phyloP scores from a whole-genome alignment of 306 rosid genomes.

The Trichosanthes truncata region DNA sequence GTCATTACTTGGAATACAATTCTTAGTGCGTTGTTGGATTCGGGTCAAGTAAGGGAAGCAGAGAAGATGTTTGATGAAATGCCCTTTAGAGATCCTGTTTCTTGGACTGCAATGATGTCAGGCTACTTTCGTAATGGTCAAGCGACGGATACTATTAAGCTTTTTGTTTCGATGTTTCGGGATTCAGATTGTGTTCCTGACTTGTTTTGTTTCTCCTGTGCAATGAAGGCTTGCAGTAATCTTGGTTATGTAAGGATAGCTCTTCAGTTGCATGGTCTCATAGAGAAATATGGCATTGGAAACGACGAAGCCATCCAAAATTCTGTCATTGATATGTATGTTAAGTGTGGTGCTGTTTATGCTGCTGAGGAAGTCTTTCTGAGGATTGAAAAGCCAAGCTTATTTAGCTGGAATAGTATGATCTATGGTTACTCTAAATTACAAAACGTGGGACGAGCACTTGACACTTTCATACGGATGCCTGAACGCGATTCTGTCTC shows the following conservation, averaged over 20 bases:
- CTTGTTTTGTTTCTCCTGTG: conserved; percentile 32
- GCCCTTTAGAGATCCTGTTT: conserved; percentile 45
- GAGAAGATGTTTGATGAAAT: conserved; percentile 37
- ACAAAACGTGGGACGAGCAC: conserved; percentile 33
- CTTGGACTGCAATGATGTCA: conserved; percentile 57
- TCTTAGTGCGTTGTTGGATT: conserved; percentile 28
- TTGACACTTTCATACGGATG: conserved; percentile 28
- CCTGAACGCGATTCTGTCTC: conserved; percentile 43
- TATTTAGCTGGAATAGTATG: conserved; percentile 62
- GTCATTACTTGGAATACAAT: conserved; percentile 45
- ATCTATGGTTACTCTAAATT: conserved; percentile 46
- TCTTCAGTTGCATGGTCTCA: conserved; percentile 39
- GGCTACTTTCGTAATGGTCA: conserved; percentile 40
- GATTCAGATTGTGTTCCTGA: conserved; percentile 13
- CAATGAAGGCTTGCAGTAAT: conserved; percentile 45
- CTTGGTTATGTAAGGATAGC: conserved; percentile 24
- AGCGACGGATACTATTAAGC: conserved; percentile 17
- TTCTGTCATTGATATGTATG: conserved; percentile 47
- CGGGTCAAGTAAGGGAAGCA: conserved; percentile 29
- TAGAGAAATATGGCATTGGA: conserved; percentile 23
- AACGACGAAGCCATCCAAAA: conserved; percentile 26
- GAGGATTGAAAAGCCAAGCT: conserved; percentile 33
- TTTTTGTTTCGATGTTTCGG: conserved; percentile 27
- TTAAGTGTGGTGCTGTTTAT: conserved; percentile 34
- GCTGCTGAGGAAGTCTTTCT: conserved; percentile 33